Base-by-base conservation (phyloP, 176 grass and related monocot species). In the Olyra latifolia region DNA sequence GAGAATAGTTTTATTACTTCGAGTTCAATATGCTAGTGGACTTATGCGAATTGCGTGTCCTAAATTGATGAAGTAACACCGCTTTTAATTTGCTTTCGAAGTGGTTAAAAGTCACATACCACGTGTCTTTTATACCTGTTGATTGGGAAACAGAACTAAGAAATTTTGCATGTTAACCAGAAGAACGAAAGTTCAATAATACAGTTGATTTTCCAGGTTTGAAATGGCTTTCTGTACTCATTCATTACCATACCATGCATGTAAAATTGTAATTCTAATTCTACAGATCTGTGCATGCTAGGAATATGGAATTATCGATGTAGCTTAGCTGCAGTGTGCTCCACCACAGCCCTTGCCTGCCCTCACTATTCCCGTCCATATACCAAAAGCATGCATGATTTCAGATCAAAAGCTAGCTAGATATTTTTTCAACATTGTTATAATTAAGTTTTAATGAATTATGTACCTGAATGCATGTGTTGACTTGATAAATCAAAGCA, bases 391-490 rank as follows among this genome's bases (percentile, higher is more conserved):
- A 48, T 50, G 15, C 5, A 6, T 40, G 23, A 2, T 61, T 71
- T 13, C 1, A 71, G 19, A 62, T 48, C 3, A 48, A 67, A 65
- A 41, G 4, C 2, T 35, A 41, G 4, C 2, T 35, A 76, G 38
- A 82, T 23, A n/a, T 61, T 46, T 83, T 54, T 44, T 23, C 35
- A 58, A 72, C 23, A 45, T 54, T 28, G 20, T 24, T 29, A 20
- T 22, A 24, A 35, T 35, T 45, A 68, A 16, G 10, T 65, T 75
- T 55, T 61, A 25, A 74, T 46, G 71, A 59, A 44, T 61, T 62
- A 74, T 41, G 20, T 39, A 75, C 56, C 48, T 14, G 10, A n/a
- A 13, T 23, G 7, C n/a, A 73, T 76, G 52, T 82, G 40, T 76
- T 66, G 7, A 1, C 45, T 76, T 66, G 7, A 1, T 32, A 66